Conservation (phyloP, 1,284 basidiomycete genomes). For the Fistulinella cinereoalba region DNA sequence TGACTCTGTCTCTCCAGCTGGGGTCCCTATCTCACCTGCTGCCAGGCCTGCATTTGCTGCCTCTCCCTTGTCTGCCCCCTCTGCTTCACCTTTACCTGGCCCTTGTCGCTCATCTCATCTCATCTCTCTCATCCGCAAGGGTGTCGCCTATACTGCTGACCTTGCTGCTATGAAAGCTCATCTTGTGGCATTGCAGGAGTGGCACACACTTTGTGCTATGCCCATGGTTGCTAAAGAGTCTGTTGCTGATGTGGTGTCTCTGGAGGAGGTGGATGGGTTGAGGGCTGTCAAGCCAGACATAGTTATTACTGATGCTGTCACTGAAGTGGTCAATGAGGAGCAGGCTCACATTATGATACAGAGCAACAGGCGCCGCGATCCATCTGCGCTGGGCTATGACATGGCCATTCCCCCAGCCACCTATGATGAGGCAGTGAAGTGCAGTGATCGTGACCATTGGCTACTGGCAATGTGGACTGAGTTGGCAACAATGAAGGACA, state of each 20-base stretch:
- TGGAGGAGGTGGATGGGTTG: no score
- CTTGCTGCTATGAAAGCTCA: neutral
- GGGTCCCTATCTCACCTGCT: no score
- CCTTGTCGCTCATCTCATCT: no score
- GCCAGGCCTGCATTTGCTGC: no score
- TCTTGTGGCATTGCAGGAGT: no score
- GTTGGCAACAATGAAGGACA: neutral
- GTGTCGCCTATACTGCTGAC: neutral
- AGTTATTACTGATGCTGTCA: no score
- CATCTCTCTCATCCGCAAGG: neutral
- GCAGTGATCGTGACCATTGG: neutral
- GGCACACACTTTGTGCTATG: no score
- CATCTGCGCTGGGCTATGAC: neutral
- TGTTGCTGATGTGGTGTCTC: no score
- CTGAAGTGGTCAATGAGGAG: neutral
- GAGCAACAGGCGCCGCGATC: neutral
- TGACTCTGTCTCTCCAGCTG: neutral
- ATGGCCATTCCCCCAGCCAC: conserved; percentile 1
- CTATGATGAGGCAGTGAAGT: conserved; percentile 1
- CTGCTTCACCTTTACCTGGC: no score
- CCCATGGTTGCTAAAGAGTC: no score
- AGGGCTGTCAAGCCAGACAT: no score
- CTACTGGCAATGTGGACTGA: neutral
- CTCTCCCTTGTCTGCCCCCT: no score
- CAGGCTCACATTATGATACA: neutral